Percentiles rank a stretch among this genome's conserved stretches.
Conservation (phyloP, 75 land plant species). For the Cunninghamia lanceolata region DNA sequence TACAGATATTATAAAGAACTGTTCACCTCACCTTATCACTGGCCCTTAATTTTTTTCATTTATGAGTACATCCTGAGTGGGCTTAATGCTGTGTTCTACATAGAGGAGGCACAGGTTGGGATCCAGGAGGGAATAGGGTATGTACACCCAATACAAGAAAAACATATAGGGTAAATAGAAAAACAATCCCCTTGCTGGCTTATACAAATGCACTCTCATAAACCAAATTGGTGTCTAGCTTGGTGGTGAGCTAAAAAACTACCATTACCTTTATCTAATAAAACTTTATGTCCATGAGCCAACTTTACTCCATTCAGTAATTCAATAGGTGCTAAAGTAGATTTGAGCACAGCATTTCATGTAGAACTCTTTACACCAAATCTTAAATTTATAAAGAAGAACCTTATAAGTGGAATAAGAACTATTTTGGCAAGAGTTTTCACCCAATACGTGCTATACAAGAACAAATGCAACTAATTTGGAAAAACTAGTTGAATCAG, state of each 20-base stretch:
- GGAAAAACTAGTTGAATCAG: background rate
- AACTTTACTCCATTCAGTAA: background rate
- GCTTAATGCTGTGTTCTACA: too few relatives aligned
- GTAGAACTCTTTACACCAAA: background rate
- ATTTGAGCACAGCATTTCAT: background rate
- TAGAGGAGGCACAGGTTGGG: background rate
- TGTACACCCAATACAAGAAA: background rate
- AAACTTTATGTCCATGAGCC: background rate
- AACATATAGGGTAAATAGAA: background rate
- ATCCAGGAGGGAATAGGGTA: background rate
- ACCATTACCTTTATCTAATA: background rate
- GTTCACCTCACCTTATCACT: too few relatives aligned
- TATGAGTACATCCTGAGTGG: too few relatives aligned
- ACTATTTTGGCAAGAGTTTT: background rate
- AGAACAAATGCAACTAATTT: background rate
- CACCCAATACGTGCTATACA: background rate
- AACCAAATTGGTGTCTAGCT: background rate
- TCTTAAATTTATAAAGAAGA: background rate
- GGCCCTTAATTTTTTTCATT: too few relatives aligned
- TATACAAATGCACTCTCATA: background rate
- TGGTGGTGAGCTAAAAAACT: background rate
- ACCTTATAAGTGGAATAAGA: background rate
- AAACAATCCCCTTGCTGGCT: background rate
- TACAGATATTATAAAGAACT: too few relatives aligned
- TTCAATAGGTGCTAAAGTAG: background rate